Conservation (phyloP, 2,329 filamentous ascomycete genomes). For the Amauroascus verrucosus region DNA sequence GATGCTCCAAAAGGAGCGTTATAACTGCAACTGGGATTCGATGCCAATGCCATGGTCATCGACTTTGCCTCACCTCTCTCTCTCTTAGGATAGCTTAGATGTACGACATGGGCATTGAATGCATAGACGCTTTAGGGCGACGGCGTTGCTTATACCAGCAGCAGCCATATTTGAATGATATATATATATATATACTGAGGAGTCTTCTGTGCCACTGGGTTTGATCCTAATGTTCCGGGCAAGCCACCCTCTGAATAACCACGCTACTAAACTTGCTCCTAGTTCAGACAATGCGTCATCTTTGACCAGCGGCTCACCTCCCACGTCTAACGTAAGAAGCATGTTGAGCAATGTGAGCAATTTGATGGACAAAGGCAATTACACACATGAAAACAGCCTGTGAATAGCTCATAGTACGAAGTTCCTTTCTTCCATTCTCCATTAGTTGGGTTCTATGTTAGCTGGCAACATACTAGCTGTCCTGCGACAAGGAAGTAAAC, state of each 20-base stretch:
- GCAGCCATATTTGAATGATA: slow-evolving; percentile 11
- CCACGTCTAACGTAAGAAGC: slow-evolving; percentile 10
- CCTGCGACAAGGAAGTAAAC: neutral
- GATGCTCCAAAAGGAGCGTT: slow-evolving; percentile 1
- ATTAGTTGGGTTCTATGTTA: slow-evolving; percentile 7
- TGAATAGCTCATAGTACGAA: slow-evolving; percentile 8
- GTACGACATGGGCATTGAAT: slow-evolving; percentile 13
- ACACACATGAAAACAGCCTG: slow-evolving; percentile 14
- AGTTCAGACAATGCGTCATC: slow-evolving; percentile 9
- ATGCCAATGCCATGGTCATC: slow-evolving; percentile 2
- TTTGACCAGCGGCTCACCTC: slow-evolving; percentile 9
- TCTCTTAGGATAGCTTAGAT: slow-evolving; percentile 8
- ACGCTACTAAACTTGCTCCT: slow-evolving; percentile 12
- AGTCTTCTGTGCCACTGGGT: slow-evolving; percentile 3
- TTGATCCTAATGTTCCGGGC: slow-evolving; percentile 12
- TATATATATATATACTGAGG: too few relatives aligned
- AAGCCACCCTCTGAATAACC: slow-evolving; percentile 13
- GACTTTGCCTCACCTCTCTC: slow-evolving; percentile 5
- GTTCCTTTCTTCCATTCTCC: neutral
- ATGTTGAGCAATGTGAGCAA: slow-evolving; percentile 10
- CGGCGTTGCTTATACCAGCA: slow-evolving; percentile 14
- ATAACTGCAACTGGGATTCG: neutral
- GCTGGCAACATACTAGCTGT: slow-evolving; percentile 11
- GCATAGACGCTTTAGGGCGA: slow-evolving; percentile 6
- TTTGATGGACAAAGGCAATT: slow-evolving; percentile 10